Evolutionary conservation across 2,329 filamentous ascomycete species (phyloP).

Genomic region (Botrytis sinoallii): DNA sequence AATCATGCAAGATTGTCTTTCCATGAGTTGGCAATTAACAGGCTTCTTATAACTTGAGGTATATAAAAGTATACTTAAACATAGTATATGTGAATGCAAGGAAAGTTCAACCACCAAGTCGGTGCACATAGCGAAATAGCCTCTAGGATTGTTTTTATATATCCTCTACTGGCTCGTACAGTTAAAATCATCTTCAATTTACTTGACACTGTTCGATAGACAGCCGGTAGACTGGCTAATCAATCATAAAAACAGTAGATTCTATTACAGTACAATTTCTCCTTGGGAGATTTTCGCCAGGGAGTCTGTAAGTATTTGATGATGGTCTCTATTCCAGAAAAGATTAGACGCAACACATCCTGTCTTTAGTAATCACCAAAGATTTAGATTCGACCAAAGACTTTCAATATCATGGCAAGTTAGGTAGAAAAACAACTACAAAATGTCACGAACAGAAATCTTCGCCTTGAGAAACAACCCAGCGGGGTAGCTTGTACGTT

Average conservation of each 20-base stretch:
- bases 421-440: not conserved
- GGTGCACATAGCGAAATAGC: too few relatives aligned
- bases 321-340: not conserved
- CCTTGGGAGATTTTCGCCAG: too few relatives aligned
- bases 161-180: not conserved
- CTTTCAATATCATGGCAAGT: not conserved
- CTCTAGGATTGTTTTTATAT: too few relatives aligned
- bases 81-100: not conserved
- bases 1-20: not conserved
- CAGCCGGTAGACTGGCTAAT: not conserved
- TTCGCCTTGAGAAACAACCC: not conserved
- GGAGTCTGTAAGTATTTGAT: not conserved
- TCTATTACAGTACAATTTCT: not conserved
- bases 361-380: not conserved
- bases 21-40: not conserved
- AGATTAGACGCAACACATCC: not conserved
- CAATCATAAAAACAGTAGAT: not conserved
- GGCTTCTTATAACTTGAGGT: not conserved
- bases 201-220: too few relatives aligned
- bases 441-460: not conserved
- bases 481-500: not conserved
- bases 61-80: not conserved
- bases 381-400: too few relatives aligned
- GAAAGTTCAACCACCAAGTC: too few relatives aligned
- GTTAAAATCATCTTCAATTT: not conserved